Base-by-base conservation (phyloP, 2,329 filamentous ascomycete genomes). In the Neophaeococcomyces mojaviensis region DNA sequence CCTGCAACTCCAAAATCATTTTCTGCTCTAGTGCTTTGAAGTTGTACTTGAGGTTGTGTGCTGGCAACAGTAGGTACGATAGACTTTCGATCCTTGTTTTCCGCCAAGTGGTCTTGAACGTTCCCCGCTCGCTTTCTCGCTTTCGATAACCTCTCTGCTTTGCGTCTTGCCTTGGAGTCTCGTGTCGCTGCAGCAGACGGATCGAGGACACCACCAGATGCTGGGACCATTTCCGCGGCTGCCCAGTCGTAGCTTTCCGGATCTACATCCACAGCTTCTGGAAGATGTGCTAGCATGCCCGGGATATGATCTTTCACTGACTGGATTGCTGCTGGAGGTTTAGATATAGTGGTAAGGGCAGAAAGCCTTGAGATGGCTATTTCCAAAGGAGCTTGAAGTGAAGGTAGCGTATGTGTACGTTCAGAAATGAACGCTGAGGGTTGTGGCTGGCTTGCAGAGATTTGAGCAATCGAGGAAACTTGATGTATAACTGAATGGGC, bases 171-270 rank as follows among this genome's bases (percentile, higher is more conserved):
- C 20, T 32, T 10, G n/a, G 13, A 30, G 33, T 33, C 5, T 6
- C 6, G 19, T n/a, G 10, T 9, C 5, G 10, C 15, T 13, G 36
- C 10, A n/a, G n/a, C n/a, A n/a, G n/a, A n/a, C n/a, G n/a, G n/a
- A n/a, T n/a, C n/a, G n/a, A n/a, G n/a, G n/a, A n/a, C n/a, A n/a
- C n/a, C n/a, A n/a, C n/a, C n/a, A n/a, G n/a, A n/a, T n/a, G n/a
- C n/a, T n/a, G n/a, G n/a, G n/a, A n/a, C 18, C 6, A 39, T 34
- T n/a, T 46, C 44, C 6, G 15, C 24, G 24, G 44, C 15, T 33
- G 33, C 19, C 35, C 37, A 46, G 36, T 46, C 37, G 36, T 46
- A 46, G 26, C 15, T 28, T 15, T 46, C 18, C 20, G 44, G 44
- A 18, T 39, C 33, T 20, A 26, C 30, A 10, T 39, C 26, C 9